Conservation (phyloP, 768 basidiomycete species). For the Leccinum longicurvipes region DNA sequence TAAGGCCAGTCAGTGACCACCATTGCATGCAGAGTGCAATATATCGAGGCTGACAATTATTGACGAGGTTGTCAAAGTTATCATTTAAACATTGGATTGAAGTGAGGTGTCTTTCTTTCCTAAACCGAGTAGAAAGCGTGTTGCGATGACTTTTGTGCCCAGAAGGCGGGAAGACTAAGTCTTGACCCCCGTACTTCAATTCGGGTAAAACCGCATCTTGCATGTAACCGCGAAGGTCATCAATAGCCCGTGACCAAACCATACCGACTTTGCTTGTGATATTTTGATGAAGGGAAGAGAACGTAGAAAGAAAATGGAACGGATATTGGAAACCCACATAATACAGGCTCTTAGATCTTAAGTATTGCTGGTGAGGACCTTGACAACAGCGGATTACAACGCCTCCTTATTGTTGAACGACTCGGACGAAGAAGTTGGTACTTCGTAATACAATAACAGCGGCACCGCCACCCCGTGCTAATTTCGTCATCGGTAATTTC, state of each 20-base stretch:
- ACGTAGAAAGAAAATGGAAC: neutral
- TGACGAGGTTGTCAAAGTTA: constrained; percentile 28
- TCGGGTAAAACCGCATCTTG: constrained; percentile 33
- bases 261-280: constrained; percentile 8
- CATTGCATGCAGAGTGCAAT: neutral
- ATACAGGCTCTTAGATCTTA: constrained; percentile 15
- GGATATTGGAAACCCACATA: neutral
- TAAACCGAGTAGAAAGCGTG: constrained; percentile 33
- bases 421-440: neutral
- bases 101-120: constrained; percentile 31
- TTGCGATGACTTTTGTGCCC: constrained; percentile 36
- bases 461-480: neutral
- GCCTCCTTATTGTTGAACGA: constrained; percentile 18
- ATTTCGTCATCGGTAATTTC: constrained; percentile 25
- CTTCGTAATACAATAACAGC: neutral
- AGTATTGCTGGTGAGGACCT: constrained; percentile 5
- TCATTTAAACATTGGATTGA: constrained; percentile 27
- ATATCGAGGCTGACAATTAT: constrained; percentile 24
- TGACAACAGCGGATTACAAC: constrained; percentile 20
- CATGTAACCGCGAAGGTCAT: constrained; percentile 34
- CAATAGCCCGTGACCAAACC: constrained; percentile 28
- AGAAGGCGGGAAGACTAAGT: constrained; percentile 16
- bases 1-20: constrained; percentile 2
- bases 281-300: neutral
- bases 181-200: constrained; percentile 26